Percentiles rank a stretch among this genome's conserved stretches.
phyloP scores from a whole-genome alignment of 2,329 filamentous ascomycete species.

The Calonectria pteridis region DNA sequence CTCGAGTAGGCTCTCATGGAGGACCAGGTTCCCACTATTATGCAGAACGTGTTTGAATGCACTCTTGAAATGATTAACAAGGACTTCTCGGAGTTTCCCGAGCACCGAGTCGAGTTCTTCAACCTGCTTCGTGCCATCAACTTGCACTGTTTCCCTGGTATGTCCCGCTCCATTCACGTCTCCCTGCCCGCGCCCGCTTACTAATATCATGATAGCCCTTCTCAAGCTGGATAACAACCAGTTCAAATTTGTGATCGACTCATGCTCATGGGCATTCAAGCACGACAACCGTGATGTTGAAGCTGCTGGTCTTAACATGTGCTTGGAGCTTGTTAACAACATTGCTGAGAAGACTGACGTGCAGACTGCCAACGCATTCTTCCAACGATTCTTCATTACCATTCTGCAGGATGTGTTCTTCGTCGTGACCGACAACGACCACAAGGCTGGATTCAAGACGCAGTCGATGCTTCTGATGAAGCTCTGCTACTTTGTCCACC shows the following conservation, averaged over 20 bases:
- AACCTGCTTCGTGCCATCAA: constrained; percentile 97
- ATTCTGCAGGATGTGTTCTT: constrained; percentile 99
- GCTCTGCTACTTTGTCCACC: constrained; percentile 96
- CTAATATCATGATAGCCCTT: constrained; percentile 65
- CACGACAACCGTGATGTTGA: constrained; percentile 99
- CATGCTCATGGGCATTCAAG: constrained; percentile 99
- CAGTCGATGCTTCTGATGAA: constrained; percentile 93
- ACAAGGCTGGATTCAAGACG: constrained; percentile 99
- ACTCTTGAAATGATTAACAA: constrained; percentile 99
- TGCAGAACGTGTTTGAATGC: constrained; percentile 99
- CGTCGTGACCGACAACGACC: constrained; percentile 95
- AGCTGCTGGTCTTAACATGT: constrained; percentile 97
- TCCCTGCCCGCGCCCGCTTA: neutral
- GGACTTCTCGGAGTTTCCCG: constrained; percentile 98
- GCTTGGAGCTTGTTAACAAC: constrained; percentile 95
- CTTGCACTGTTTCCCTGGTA: constrained; percentile 91
- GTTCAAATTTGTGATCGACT: constrained; percentile 99
- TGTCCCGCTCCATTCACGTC: constrained; percentile 40
- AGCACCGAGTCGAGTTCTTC: constrained; percentile 99
- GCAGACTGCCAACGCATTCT: constrained; percentile 91
- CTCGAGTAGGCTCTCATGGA: constrained; percentile 85
- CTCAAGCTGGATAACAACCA: constrained; percentile 95
- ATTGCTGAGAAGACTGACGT: constrained; percentile 93
- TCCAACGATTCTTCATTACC: constrained; percentile 96
- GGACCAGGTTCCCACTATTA: constrained; percentile 95